phyloP scores from a whole-genome alignment of 2,329 filamentous ascomycete species.

The Clarireedia sp. region DNA sequence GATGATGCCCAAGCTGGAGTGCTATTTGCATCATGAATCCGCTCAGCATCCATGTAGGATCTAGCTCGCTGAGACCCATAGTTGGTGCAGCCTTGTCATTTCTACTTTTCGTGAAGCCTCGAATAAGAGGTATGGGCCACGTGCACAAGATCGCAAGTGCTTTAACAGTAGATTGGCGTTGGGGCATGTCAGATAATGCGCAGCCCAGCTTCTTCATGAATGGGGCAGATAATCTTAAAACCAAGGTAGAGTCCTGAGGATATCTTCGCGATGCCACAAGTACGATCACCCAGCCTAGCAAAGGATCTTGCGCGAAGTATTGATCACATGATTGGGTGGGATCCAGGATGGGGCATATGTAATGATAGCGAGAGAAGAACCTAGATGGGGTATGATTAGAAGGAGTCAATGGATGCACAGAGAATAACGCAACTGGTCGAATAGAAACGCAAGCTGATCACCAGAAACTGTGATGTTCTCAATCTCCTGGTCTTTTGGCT shows the following conservation, averaged over 20 bases:
- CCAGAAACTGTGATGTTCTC: slow-evolving; percentile 11
- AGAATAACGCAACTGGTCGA: slow-evolving; percentile 11
- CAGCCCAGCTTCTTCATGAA: slow-evolving; percentile 18
- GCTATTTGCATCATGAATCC: slow-evolving; percentile 27
- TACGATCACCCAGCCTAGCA: slow-evolving; percentile 63
- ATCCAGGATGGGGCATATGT: slow-evolving; percentile 56
- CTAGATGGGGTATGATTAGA: slow-evolving; percentile 28
- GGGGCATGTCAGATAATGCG: slow-evolving; percentile 16
- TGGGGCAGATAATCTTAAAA: slow-evolving; percentile 26
- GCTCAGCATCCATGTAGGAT: slow-evolving; percentile 24
- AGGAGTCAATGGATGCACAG: not conserved
- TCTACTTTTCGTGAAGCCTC: slow-evolving; percentile 14
- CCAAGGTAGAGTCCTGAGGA: slow-evolving; percentile 42
- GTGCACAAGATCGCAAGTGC: slow-evolving; percentile 24
- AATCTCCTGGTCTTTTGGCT: slow-evolving; percentile 7
- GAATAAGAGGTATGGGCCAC: slow-evolving; percentile 25
- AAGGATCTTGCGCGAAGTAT: slow-evolving; percentile 49
- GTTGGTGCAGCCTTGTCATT: slow-evolving; percentile 8
- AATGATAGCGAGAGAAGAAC: slow-evolving; percentile 57
- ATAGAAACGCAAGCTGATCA: slow-evolving; percentile 9
- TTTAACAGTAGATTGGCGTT: slow-evolving; percentile 19
- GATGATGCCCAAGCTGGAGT: slow-evolving; percentile 25
- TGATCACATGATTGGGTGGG: slow-evolving; percentile 44
- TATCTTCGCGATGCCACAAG: slow-evolving; percentile 54
- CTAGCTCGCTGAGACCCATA: slow-evolving; percentile 9